Evolutionary conservation across 495 filamentous ascomycete species (phyloP).

Genomic region (Xylaria longipes): DNA sequence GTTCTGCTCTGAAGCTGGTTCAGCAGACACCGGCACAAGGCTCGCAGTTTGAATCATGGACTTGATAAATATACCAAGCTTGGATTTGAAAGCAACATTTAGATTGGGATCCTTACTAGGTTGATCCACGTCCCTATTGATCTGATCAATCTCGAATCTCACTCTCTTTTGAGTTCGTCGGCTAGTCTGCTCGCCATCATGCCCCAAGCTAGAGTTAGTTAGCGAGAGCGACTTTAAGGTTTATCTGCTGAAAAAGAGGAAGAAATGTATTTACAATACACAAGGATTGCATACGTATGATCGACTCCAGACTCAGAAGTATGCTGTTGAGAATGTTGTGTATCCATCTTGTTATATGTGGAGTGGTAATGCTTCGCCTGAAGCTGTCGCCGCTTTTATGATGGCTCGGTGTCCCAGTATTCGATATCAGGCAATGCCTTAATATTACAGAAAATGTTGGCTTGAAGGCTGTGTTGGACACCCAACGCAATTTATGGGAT

Average conservation of each 20-base stretch:
- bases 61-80: not conserved
- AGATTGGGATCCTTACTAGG: not conserved
- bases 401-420: not conserved
- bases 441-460: no score
- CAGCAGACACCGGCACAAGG: not conserved
- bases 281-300: not conserved
- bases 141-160: not conserved
- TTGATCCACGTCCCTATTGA: not conserved
- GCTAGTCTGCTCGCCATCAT: not conserved
- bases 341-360: not conserved
- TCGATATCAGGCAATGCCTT: not conserved
- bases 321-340: not conserved
- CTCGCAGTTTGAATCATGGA: not conserved
- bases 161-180: not conserved
- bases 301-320: not conserved
- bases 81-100: not conserved
- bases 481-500: not conserved
- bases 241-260: no score
- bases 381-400: not conserved
- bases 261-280: not conserved
- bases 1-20: not conserved
- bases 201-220: not conserved
- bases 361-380: not conserved
- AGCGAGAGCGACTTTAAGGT: not conserved
- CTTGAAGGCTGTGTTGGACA: not conserved